phyloP scores from a whole-genome alignment of 2,329 filamentous ascomycete species.

The Colletotrichum somersetense region DNA sequence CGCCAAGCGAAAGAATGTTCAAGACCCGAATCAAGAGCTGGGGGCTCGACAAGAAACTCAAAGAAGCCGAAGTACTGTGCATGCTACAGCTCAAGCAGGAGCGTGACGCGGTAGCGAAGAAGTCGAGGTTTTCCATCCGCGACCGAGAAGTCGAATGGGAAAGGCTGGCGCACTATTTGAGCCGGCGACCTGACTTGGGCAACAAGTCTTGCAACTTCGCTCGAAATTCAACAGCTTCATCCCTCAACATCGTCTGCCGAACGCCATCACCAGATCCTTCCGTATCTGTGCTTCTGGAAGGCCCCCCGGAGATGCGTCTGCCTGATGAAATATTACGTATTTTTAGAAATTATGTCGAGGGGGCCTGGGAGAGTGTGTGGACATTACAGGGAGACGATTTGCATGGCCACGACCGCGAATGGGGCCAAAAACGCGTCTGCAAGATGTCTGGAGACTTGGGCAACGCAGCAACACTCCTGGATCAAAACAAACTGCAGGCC shows the following conservation, averaged over 20 bases:
- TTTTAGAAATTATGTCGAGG: background rate
- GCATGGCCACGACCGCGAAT: background rate
- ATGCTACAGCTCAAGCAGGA: conserved; percentile 17
- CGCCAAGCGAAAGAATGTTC: conserved; percentile 20
- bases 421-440: background rate
- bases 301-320: background rate
- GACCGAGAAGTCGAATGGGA: conserved; percentile 20
- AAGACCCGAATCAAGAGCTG: conserved; percentile 18
- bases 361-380: background rate
- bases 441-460: background rate
- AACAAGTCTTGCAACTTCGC: background rate
- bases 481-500: background rate
- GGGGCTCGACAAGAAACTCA: conserved; percentile 32
- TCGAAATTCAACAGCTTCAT: background rate
- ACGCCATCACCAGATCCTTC: conserved; percentile 11
- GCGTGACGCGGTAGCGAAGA: conserved; percentile 16
- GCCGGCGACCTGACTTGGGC: conserved; percentile 13
- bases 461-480: background rate
- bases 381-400: background rate
- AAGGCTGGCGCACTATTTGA: background rate
- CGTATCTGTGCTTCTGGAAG: background rate
- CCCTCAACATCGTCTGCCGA: background rate
- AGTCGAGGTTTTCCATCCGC: conserved; percentile 7
- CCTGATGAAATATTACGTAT: background rate
- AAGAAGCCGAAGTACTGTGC: conserved; percentile 15